Conservation (phyloP, 2,329 filamentous ascomycete species). For the Sclerotinia spermophila region DNA sequence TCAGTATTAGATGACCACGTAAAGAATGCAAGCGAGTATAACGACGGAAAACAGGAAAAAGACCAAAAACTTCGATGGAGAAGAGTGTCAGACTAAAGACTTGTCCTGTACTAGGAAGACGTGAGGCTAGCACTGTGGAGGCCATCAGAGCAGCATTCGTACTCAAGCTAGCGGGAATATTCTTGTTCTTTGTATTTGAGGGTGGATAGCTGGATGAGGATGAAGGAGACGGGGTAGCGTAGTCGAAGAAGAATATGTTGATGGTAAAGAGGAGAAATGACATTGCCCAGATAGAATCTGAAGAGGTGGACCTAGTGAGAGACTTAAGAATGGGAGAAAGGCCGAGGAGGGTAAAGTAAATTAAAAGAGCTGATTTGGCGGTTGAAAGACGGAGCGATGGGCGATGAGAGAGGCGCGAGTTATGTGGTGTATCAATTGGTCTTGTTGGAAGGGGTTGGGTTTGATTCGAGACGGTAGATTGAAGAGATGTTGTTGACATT, state of each 20-base stretch:
- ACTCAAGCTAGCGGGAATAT: constrained; percentile 61
- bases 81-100: constrained; percentile 95
- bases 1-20: constrained; percentile 74
- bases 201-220: constrained; percentile 46
- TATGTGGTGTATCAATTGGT: constrained; percentile 34
- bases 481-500: constrained; percentile 15
- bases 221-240: constrained; percentile 52
- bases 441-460: constrained; percentile 55
- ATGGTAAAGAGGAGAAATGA: constrained; percentile 89
- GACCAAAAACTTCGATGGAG: constrained; percentile 92
- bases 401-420: constrained; percentile 33
- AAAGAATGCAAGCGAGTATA: constrained; percentile 80
- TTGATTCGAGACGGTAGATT: constrained; percentile 40
- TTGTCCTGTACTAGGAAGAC: constrained; percentile 83
- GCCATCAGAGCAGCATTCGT: constrained; percentile 98
- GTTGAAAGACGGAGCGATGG: constrained; percentile 69
- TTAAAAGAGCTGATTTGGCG: constrained; percentile 86
- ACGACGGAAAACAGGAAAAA: constrained; percentile 96
- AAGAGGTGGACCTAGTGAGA: constrained; percentile 86
- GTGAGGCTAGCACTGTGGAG: constrained; percentile 86
- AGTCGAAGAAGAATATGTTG: constrained; percentile 98
- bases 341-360: constrained; percentile 88
- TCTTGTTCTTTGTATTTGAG: constrained; percentile 27
- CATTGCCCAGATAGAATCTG: constrained; percentile 96
- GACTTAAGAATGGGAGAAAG: constrained; percentile 95